phyloP scores from a whole-genome alignment of 2,329 filamentous ascomycete genomes.

The Paradendryphiella salina region DNA sequence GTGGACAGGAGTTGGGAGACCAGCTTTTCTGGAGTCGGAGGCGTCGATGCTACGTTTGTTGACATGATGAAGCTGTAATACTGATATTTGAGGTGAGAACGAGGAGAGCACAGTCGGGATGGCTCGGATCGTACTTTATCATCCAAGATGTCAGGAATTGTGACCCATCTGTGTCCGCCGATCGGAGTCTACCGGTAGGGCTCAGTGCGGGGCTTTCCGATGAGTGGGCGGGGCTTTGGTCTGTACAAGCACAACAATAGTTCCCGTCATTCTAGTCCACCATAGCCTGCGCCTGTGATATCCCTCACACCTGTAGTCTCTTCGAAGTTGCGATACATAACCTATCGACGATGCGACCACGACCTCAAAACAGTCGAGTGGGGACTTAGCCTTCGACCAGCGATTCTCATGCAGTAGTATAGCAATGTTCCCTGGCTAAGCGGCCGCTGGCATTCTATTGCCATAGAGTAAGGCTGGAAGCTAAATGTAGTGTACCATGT shows the following conservation, averaged over 20 bases:
- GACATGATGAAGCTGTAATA: constrained; percentile 5
- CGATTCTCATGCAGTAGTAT: too few relatives aligned
- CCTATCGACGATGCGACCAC: too few relatives aligned
- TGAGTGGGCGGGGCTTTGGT: neutral
- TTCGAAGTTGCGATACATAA: too few relatives aligned
- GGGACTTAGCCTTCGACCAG: too few relatives aligned
- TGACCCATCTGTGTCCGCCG: neutral
- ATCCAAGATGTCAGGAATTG: neutral
- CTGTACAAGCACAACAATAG: neutral
- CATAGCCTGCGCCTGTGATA: too few relatives aligned
- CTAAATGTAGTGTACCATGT: too few relatives aligned
- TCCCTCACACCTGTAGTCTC: too few relatives aligned
- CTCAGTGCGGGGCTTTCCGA: constrained; percentile 8
- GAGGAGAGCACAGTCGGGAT: neutral
- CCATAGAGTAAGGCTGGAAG: too few relatives aligned
- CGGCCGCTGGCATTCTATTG: too few relatives aligned
- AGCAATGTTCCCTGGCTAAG: too few relatives aligned
- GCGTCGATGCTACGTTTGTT: neutral
- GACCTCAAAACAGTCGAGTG: too few relatives aligned
- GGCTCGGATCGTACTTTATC: neutral
- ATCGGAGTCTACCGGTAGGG: constrained; percentile 7
- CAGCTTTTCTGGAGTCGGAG: neutral
- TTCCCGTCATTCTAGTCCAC: too few relatives aligned
- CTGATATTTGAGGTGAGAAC: neutral
- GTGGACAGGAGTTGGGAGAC: constrained; percentile 14